phyloP scores from a whole-genome alignment of 768 basidiomycete species.

The Boletus huronensis region DNA sequence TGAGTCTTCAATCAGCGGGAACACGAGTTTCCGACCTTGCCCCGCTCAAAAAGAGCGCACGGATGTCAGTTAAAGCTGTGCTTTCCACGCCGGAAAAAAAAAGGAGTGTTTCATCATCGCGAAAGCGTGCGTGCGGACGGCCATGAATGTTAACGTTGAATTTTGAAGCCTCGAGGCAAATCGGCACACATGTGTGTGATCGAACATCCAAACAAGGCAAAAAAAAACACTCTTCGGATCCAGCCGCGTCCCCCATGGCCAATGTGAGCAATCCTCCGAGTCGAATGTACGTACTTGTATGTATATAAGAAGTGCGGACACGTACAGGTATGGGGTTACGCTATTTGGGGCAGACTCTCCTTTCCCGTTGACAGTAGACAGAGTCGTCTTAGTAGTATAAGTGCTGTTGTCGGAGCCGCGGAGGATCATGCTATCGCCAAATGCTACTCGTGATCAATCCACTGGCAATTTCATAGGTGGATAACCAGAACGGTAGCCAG shows the following conservation, averaged over 20 bases:
- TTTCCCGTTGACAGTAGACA: not conserved
- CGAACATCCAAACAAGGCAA: constrained; percentile 5
- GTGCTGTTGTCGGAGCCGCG: not conserved
- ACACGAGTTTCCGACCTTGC: constrained; percentile 23
- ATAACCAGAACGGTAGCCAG: not conserved
- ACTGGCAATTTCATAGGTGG: not conserved
- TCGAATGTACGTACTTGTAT: too few relatives aligned
- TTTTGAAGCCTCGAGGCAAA: constrained; percentile 26
- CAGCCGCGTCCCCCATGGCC: too few relatives aligned
- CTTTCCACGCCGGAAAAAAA: constrained; percentile 11
- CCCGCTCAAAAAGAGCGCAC: constrained; percentile 25
- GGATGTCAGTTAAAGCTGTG: constrained; percentile 21
- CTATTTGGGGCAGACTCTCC: not conserved
- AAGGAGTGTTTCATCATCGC: constrained; percentile 12
- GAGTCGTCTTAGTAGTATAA: not conserved
- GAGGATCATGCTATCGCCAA: not conserved
- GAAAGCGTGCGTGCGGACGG: not conserved
- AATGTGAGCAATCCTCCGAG: not conserved
- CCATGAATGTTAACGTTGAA: not conserved
- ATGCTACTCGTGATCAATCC: too few relatives aligned
- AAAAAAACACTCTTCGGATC: too few relatives aligned
- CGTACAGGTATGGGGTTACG: not conserved
- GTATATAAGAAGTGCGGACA: too few relatives aligned
- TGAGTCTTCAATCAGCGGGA: constrained; percentile 15
- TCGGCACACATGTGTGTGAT: constrained; percentile 1